These are phyloP conservation scores for Scedosporium boydii DNA, from an alignment of 2,329 filamentous ascomycete genomes.

Conservation along the genomic window DNA sequence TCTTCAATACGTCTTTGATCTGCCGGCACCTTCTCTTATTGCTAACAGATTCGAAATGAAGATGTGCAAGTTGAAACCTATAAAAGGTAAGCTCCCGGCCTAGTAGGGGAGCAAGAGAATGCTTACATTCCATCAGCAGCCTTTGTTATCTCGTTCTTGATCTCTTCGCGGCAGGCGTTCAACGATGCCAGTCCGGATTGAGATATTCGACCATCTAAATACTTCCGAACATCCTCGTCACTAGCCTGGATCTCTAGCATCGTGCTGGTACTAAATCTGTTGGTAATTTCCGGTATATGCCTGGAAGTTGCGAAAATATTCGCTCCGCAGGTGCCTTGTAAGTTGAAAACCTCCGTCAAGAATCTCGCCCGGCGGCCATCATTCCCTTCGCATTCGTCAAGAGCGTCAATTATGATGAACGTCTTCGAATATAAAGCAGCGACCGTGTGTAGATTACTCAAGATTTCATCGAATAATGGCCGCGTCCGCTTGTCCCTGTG, in stretches of 20 bases:
- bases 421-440: fast-evolving
- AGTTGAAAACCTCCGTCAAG: neutral
- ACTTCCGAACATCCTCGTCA: conserved; percentile 5
- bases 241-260: conserved; percentile 8
- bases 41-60: conserved; percentile 13
- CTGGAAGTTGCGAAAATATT: neutral
- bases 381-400: conserved; percentile 13
- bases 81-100: neutral
- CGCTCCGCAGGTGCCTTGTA: neutral
- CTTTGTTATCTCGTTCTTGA: conserved; percentile 6
- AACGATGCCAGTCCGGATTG: neutral
- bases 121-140: conserved; percentile 7
- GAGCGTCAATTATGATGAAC: neutral
- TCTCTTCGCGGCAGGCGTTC: conserved; percentile 7
- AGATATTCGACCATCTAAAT: conserved; percentile 5
- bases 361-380: neutral
- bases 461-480: conserved; percentile 5
- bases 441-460: neutral
- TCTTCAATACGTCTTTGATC: conserved; percentile 14
- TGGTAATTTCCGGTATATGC: conserved; percentile 7
- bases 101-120: no score
- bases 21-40: conserved; percentile 17
- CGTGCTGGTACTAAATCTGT: neutral
- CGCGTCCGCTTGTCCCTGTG: neutral
- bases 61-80: conserved; percentile 1